A percentile compares a stretch with the other conserved stretches of the same genome.
These are phyloP conservation scores for Sechiopsis laciniata DNA, from an alignment of 306 rosid genomes.

Conservation along the genomic window DNA sequence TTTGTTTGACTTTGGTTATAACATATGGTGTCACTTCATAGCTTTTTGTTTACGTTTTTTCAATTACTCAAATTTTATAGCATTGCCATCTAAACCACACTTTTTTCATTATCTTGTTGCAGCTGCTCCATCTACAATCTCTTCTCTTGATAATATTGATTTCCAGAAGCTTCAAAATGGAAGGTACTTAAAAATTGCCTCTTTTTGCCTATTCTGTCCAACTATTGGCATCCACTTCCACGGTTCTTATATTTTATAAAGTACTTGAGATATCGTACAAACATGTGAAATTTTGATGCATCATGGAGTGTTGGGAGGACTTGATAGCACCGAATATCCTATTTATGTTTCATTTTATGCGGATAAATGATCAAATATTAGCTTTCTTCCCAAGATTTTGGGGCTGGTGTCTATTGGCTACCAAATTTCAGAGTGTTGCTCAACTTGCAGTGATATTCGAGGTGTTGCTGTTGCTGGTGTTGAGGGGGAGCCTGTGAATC, in stretches of 20 bases:
- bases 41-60: neutral
- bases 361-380: neutral
- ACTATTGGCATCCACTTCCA: neutral
- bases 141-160: constrained; percentile 56
- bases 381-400: neutral
- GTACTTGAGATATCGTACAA: neutral
- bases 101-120: constrained; percentile 30
- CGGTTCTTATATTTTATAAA: neutral
- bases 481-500: constrained; percentile 75
- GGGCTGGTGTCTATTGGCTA: neutral
- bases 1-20: neutral
- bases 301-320: constrained; percentile 8
- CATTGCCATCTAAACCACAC: neutral
- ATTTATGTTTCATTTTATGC: neutral
- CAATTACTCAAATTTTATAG: neutral
- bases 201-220: neutral
- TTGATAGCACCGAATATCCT: neutral
- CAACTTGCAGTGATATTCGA: constrained; percentile 68
- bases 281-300: constrained; percentile 2
- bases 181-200: constrained; percentile 40
- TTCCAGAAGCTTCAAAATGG: constrained; percentile 88
- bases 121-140: constrained; percentile 62
- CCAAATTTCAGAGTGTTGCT: constrained; percentile 24
- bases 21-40: neutral
- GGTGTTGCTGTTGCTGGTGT: constrained; percentile 90